phyloP scores from a whole-genome alignment of 805 yeast genomes.

The Schwanniomyces pseudopolymorphus region DNA sequence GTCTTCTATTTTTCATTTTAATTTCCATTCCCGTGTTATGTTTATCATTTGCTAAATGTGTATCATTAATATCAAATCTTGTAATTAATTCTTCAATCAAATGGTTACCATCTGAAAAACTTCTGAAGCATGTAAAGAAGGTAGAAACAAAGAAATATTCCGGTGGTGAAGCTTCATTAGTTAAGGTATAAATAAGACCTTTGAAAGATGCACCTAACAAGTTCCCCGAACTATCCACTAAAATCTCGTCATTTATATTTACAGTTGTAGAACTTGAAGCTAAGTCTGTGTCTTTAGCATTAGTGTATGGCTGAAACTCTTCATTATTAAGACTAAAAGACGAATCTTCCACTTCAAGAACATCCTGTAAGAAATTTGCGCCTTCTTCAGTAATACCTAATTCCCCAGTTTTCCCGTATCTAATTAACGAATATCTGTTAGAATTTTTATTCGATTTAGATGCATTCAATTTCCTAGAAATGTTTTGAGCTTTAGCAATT shows the following conservation, averaged over 20 bases:
- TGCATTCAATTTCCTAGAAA: conserved; percentile 21
- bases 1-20: conserved; percentile 57
- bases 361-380: conserved; percentile 41
- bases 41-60: conserved; percentile 15
- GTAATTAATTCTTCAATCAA: conserved; percentile 65
- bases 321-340: conserved; percentile 34
- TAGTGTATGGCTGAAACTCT: conserved; percentile 37
- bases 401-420: conserved; percentile 51
- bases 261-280: conserved; percentile 7
- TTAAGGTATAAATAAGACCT: conserved; percentile 62
- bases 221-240: conserved; percentile 50
- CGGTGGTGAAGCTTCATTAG: conserved; percentile 64
- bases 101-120: conserved; percentile 65
- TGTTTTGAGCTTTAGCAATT: conserved; percentile 42
- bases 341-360: conserved; percentile 22
- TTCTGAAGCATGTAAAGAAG: conserved; percentile 73
- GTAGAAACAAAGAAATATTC: conserved; percentile 69
- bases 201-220: conserved; percentile 71
- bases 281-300: conserved; percentile 6
- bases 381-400: conserved; percentile 50
- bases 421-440: conserved; percentile 50
- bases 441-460: conserved; percentile 18
- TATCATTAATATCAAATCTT: conserved; percentile 56
- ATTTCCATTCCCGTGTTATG: conserved; percentile 27
- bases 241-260: conserved; percentile 45